Evolutionary conservation across 345 rosid genomes (phyloP).

Genomic region (Xanthoceras sorbifolium): DNA sequence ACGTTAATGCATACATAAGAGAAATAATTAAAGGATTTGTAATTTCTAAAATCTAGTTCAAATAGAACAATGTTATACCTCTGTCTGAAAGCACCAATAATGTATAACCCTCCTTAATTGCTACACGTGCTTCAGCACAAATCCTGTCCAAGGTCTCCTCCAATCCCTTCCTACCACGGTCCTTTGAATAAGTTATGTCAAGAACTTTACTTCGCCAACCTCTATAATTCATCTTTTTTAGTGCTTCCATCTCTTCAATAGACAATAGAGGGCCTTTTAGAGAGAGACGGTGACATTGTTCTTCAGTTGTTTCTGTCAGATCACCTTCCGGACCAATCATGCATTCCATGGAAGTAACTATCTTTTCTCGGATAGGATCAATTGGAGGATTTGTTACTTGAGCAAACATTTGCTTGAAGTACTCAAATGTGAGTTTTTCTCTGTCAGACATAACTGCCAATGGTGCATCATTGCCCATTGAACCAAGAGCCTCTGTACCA

Average conservation of each 20-base stretch:
- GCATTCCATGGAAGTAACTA: slow-evolving; percentile 99
- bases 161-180: slow-evolving; percentile 81
- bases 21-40: not conserved
- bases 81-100: slow-evolving; percentile 92
- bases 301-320: slow-evolving; percentile 96
- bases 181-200: slow-evolving; percentile 85
- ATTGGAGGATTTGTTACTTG: slow-evolving; percentile 99
- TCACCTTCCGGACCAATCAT: slow-evolving; percentile 99
- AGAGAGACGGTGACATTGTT: slow-evolving; percentile 96
- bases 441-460: slow-evolving; percentile 95
- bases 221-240: slow-evolving; percentile 86
- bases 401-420: slow-evolving; percentile 99
- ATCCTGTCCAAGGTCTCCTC: slow-evolving; percentile 89
- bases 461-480: slow-evolving; percentile 99
- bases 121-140: slow-evolving; percentile 82
- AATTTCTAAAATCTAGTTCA: slow-evolving; percentile 2
- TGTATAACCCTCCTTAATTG: slow-evolving; percentile 84
- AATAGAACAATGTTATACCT: slow-evolving; percentile 52
- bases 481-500: slow-evolving; percentile 96
- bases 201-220: slow-evolving; percentile 92
- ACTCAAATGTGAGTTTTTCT: slow-evolving; percentile 88
- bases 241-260: slow-evolving; percentile 75
- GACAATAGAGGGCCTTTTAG: slow-evolving; percentile 85
- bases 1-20: not conserved
- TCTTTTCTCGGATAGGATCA: slow-evolving; percentile 98